These are phyloP conservation scores for Macrophomina pseudophaseolina DNA, from an alignment of 2,329 filamentous ascomycete genomes.

Conservation along the genomic window DNA sequence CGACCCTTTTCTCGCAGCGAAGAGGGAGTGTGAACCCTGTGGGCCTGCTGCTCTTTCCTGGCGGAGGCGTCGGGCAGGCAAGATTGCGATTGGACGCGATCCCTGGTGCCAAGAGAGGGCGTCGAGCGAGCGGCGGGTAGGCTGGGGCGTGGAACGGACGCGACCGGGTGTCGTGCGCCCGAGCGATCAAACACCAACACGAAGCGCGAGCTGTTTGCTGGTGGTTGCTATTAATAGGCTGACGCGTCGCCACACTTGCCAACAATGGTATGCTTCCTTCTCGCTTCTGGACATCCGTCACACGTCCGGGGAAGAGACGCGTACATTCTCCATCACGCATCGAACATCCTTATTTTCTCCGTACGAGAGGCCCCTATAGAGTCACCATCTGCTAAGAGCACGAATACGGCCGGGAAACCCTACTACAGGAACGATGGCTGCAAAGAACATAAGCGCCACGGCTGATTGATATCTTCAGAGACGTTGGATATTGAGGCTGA, in stretches of 20 bases:
- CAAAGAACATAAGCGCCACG: no score
- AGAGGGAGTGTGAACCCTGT: neutral
- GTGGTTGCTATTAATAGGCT: conserved; percentile 8
- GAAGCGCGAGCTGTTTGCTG: conserved; percentile 10
- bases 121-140: neutral
- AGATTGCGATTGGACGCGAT: conserved; percentile 13
- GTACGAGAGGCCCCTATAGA: no score
- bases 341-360: neutral
- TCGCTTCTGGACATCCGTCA: neutral
- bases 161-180: neutral
- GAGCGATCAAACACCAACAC: conserved; percentile 7
- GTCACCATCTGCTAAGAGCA: no score
- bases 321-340: neutral
- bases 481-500: no score
- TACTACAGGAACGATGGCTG: no score
- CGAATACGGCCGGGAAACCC: no score
- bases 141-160: neutral
- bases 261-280: neutral
- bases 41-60: no score
- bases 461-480: no score
- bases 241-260: neutral
- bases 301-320: neutral
- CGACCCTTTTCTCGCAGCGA: no score
- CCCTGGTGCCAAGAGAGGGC: neutral
- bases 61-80: neutral